Evolutionary conservation across 2,329 filamentous ascomycete genomes (phyloP).

Genomic region (Madurella fahalii): DNA sequence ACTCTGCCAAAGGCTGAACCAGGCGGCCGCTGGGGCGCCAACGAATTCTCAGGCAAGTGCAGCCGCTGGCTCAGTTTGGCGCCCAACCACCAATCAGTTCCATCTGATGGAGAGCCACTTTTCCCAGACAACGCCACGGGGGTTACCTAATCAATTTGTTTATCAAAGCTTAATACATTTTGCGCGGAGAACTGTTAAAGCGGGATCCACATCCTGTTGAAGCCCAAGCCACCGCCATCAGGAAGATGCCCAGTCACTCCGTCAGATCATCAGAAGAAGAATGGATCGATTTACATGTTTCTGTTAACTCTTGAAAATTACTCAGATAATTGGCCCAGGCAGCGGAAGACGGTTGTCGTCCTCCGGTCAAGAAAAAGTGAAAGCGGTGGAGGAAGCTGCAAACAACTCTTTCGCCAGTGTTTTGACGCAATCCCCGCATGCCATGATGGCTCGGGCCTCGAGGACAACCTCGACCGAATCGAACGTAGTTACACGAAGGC

Average conservation of each 20-base stretch:
- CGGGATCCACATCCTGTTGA: background rate
- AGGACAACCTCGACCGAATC: background rate
- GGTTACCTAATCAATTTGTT: conserved; percentile 6
- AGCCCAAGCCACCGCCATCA: background rate
- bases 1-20: conserved; percentile 18
- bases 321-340: too few species aligned
- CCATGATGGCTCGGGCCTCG: too few species aligned
- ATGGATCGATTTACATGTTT: too few species aligned
- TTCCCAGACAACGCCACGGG: conserved; percentile 17
- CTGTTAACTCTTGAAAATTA: too few species aligned
- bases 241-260: background rate
- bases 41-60: conserved; percentile 24
- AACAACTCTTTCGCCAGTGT: too few species aligned
- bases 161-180: background rate
- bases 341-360: too few species aligned
- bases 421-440: too few species aligned
- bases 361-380: too few species aligned
- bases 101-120: background rate
- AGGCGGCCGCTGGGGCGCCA: conserved; percentile 9
- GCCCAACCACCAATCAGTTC: conserved; percentile 19
- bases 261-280: background rate
- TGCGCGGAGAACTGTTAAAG: background rate
- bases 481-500: conserved; percentile 56
- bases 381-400: too few species aligned
- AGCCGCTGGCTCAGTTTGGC: conserved; percentile 14